phyloP scores from a whole-genome alignment of 2,329 filamentous ascomycete genomes.

The Ceratocystis lukuohia region DNA sequence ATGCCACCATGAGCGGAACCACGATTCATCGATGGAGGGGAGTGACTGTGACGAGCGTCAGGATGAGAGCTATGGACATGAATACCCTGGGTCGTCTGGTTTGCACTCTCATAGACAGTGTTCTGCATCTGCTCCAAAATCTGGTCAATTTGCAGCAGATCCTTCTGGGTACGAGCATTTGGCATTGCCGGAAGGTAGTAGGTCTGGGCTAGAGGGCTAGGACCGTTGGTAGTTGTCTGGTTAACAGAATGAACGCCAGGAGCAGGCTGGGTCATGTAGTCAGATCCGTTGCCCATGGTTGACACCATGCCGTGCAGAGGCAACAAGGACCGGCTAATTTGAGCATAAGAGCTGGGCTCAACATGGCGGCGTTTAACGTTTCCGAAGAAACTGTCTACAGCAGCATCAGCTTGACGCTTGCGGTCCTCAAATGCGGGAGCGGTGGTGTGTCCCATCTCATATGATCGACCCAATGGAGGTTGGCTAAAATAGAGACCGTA shows the following conservation, averaged over 20 bases:
- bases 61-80: conserved; percentile 60
- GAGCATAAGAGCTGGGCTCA: conserved; percentile 76
- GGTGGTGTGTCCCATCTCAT: conserved; percentile 22
- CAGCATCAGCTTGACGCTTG: conserved; percentile 71
- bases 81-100: conserved; percentile 65
- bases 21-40: conserved; percentile 33
- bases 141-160: conserved; percentile 85
- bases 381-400: conserved; percentile 81
- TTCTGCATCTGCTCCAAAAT: conserved; percentile 92
- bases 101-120: conserved; percentile 88
- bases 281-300: conserved; percentile 41
- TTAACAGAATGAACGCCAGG: conserved; percentile 34
- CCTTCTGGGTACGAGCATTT: conserved; percentile 82
- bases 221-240: conserved; percentile 42
- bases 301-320: conserved; percentile 61
- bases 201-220: conserved; percentile 46
- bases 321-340: conserved; percentile 79
- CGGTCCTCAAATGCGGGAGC: conserved; percentile 48
- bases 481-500: conserved; percentile 70
- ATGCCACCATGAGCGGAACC: conserved; percentile 23
- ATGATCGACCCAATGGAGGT: conserved; percentile 38
- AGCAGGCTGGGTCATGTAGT: conserved; percentile 40
- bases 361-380: conserved; percentile 84
- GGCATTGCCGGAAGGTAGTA: conserved; percentile 81
- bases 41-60: conserved; percentile 45